phyloP scores from a whole-genome alignment of 441 rosid genomes.

The Lagerstroemia fauriei region DNA sequence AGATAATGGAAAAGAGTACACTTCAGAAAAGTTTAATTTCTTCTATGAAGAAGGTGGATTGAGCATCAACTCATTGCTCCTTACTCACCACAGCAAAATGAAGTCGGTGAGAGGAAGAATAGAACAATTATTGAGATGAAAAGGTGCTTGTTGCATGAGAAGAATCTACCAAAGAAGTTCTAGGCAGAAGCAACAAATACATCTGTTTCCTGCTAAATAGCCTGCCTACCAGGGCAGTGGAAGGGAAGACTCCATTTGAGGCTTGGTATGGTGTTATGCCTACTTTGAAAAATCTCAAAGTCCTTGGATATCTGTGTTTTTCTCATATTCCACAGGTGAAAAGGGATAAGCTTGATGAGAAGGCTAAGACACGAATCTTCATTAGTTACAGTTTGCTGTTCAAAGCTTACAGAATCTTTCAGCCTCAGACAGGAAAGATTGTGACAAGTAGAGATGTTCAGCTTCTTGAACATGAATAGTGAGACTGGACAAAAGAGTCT shows the following conservation, averaged over 20 bases:
- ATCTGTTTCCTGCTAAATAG: not conserved
- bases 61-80: not conserved
- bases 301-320: not conserved
- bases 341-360: constrained; percentile 1
- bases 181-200: not conserved
- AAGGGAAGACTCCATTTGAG: not conserved
- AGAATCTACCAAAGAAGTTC: not conserved
- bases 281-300: not conserved
- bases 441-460: not conserved
- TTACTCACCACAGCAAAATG: constrained; percentile 2
- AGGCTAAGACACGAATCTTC: not conserved
- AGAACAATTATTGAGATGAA: constrained; percentile 7
- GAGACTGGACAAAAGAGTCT: not conserved
- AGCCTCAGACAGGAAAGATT: not conserved
- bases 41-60: not conserved
- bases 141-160: not conserved
- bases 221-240: not conserved
- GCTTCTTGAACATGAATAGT: not conserved
- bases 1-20: not conserved
- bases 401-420: not conserved
- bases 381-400: not conserved
- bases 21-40: not conserved
- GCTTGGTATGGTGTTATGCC: not conserved
- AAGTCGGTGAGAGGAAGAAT: not conserved
- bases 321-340: not conserved